Evolutionary conservation across 805 yeast species (phyloP), one percentile per base, ranked within the genome.

Genomic region (Candida patagonica): DNA sequence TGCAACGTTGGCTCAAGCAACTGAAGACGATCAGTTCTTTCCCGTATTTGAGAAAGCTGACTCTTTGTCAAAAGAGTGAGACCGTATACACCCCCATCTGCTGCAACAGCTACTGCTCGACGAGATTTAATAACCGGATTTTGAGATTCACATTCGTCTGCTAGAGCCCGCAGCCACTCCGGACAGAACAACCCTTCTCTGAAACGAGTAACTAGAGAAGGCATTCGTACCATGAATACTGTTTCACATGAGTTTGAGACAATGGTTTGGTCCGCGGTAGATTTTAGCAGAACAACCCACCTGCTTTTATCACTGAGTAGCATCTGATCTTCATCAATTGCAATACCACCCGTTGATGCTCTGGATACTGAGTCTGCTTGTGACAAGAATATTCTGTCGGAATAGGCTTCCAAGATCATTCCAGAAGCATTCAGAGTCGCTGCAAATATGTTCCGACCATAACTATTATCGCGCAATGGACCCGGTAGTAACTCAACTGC

Each of bases 41-140:
- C 8, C 5, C 3, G 9, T 4, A 29, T 16, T 17, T 31, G 19
- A 12, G 17, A 9, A 10, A 33, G 17, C 16, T 22, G 23, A 23
- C 15, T 17, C 24, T 33, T 20, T 13, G 37, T 9, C 5, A 33
- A 22, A 5, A 20, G 15, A n/a, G 37, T 33, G 13, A 33, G 17
- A 8, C 37, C 37, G 17, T 22, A 33, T 8, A 33, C 24, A n/a
- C 29, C n/a, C 5, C 37, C 37, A 33, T 33, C 37, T n/a, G 37
- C 16, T 10, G 20, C 16, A 10, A 29, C 16, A 4, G 31, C 31
- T 15, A 29, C 31, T n/a, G 16, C 15, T 10, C 31, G 31, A 29
- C 31, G 31, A 24, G 26, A 8, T n/a, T n/a, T n/a, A n/a, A n/a
- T n/a, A n/a, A n/a, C n/a, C n/a, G n/a, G n/a, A n/a, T n/a, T n/a